Percentiles rank a stretch among this genome's conserved stretches.
Evolutionary conservation across 495 filamentous ascomycete species (phyloP).

Genomic region (Friedmanniomyces simplex): DNA sequence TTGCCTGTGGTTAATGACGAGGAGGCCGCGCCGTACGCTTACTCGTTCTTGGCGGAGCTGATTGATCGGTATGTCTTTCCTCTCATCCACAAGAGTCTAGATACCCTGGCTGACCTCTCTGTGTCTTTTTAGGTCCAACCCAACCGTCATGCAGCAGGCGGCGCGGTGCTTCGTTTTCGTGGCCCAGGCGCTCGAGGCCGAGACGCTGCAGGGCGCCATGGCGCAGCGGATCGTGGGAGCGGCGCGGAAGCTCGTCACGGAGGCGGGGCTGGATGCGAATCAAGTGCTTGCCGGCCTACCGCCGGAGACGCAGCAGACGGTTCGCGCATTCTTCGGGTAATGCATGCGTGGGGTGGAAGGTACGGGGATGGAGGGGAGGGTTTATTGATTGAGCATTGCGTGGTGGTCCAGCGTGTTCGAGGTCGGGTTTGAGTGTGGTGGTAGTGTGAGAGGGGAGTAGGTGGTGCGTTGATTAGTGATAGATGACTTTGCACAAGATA

Average conservation of each 20-base stretch:
- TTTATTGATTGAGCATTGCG: neutral
- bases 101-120: neutral
- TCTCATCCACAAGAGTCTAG: neutral
- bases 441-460: neutral
- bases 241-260: constrained; percentile 60
- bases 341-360: neutral
- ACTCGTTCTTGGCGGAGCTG: constrained; percentile 78
- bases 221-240: constrained; percentile 60
- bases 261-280: constrained; percentile 57
- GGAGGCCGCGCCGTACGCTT: constrained; percentile 94
- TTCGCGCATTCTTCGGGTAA: constrained; percentile 42
- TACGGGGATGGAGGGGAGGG: neutral
- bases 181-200: constrained; percentile 76
- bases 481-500: neutral
- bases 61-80: constrained; percentile 78
- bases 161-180: constrained; percentile 72
- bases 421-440: neutral
- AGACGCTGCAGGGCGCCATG: constrained; percentile 77
- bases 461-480: neutral
- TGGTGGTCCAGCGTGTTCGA: neutral
- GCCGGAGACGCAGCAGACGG: constrained; percentile 64
- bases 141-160: constrained; percentile 60
- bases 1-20: constrained; percentile 91
- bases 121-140: constrained; percentile 63
- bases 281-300: constrained; percentile 59